phyloP scores from a whole-genome alignment of 2,329 filamentous ascomycete species.

The Rutstroemia sp. region DNA sequence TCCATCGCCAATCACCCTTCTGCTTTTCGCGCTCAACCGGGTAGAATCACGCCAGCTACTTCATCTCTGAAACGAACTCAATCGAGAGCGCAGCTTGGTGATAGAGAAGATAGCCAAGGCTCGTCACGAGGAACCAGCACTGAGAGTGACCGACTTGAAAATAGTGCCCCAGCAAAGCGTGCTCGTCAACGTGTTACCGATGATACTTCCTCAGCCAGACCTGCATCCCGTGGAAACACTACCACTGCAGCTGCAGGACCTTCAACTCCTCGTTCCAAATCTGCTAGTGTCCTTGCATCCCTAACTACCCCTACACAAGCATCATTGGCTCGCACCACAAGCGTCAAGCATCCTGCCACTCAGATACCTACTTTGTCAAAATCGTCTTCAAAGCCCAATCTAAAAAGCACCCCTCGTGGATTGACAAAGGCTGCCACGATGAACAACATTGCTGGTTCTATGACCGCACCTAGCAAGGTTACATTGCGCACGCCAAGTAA shows the following conservation, averaged over 20 bases:
- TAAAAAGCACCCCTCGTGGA: slow-evolving; percentile 38
- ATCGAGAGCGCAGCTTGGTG: slow-evolving; percentile 59
- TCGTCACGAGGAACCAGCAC: background rate
- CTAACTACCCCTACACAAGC: slow-evolving; percentile 75
- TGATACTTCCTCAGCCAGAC: slow-evolving; percentile 60
- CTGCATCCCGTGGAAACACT: slow-evolving; percentile 42
- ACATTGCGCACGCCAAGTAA: slow-evolving; percentile 21
- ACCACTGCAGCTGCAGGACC: slow-evolving; percentile 31
- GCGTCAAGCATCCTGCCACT: slow-evolving; percentile 45
- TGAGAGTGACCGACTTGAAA: slow-evolving; percentile 23
- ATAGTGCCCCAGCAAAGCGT: slow-evolving; percentile 55
- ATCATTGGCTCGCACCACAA: slow-evolving; percentile 55
- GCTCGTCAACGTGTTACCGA: slow-evolving; percentile 59
- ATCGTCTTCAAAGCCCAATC: slow-evolving; percentile 44
- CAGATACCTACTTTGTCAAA: slow-evolving; percentile 40
- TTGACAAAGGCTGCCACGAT: slow-evolving; percentile 46
- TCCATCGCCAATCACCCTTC: slow-evolving; percentile 86
- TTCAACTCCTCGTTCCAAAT: slow-evolving; percentile 37
- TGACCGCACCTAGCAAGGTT: slow-evolving; percentile 24
- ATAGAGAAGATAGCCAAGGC: slow-evolving; percentile 32
- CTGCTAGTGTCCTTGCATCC: slow-evolving; percentile 40
- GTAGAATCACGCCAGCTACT: slow-evolving; percentile 43
- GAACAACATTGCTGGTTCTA: slow-evolving; percentile 34
- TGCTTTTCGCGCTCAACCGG: slow-evolving; percentile 56
- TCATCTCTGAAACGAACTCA: slow-evolving; percentile 41